Conservation (phyloP, 2,329 filamentous ascomycete species). For the Corynespora cassiicola region DNA sequence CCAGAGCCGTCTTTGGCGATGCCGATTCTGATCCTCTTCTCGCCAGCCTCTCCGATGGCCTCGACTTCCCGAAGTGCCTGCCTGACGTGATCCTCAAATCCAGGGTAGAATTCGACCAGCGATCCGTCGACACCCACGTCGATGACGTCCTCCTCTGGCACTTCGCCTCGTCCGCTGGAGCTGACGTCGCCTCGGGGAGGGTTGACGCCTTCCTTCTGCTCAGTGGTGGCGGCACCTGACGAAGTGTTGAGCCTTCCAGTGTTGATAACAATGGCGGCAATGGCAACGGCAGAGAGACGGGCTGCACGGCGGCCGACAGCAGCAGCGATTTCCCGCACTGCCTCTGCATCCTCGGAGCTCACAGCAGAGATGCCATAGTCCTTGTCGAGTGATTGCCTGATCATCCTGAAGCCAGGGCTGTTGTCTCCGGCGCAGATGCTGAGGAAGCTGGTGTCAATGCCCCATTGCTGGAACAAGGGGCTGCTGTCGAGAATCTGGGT, state of each 20-base stretch:
- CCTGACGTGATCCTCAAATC: conserved; percentile 86
- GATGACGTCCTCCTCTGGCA: conserved; percentile 70
- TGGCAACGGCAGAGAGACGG: conserved; percentile 83
- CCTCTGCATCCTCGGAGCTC: conserved; percentile 82
- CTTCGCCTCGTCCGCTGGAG: conserved; percentile 27
- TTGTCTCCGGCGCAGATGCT: conserved; percentile 85
- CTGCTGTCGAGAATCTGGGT: conserved; percentile 66
- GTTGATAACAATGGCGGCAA: conserved; percentile 83
- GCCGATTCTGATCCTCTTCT: conserved; percentile 88
- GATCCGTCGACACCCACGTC: conserved; percentile 96
- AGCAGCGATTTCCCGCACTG: conserved; percentile 81
- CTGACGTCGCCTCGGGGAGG: conserved; percentile 33
- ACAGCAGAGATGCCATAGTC: conserved; percentile 78
- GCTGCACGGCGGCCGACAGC: conserved; percentile 90
- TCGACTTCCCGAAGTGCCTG: conserved; percentile 79
- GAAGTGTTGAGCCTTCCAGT: conserved; percentile 70
- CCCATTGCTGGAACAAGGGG: conserved; percentile 78
- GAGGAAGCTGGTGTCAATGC: conserved; percentile 88
- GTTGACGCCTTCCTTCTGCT: conserved; percentile 41
- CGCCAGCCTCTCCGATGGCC: conserved; percentile 77
- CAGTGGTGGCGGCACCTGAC: conserved; percentile 42
- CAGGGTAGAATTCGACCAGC: conserved; percentile 93
- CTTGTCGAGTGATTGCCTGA: conserved; percentile 79
- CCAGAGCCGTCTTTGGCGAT: conserved; percentile 97
- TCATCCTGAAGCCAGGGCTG: conserved; percentile 72